A percentile compares a stretch with the other conserved stretches of the same genome.
phyloP scores from a whole-genome alignment of 2,329 filamentous ascomycete genomes.

The Alternaria novae-zelandiae region DNA sequence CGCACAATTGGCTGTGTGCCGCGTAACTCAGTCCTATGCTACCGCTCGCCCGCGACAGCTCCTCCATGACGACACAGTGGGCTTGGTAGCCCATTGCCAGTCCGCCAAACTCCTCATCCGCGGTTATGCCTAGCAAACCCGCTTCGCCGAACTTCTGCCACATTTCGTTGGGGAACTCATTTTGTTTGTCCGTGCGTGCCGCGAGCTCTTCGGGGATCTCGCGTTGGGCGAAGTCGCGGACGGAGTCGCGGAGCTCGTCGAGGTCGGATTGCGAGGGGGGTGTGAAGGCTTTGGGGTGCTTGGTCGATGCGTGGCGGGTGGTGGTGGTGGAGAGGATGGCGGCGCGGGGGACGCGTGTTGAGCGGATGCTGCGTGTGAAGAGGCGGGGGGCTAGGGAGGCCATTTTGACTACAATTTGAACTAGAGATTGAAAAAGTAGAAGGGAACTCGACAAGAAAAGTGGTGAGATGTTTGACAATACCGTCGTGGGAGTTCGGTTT shows the following conservation, averaged over 20 bases:
- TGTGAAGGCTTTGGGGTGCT: conserved; percentile 71
- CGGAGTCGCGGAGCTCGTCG: conserved; percentile 78
- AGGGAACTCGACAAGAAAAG: neutral
- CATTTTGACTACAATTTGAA: conserved; percentile 31
- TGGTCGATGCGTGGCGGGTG: conserved; percentile 65
- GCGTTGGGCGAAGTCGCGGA: conserved; percentile 85
- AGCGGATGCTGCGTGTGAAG: conserved; percentile 50
- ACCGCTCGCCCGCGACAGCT: conserved; percentile 85
- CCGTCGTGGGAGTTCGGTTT: conserved; percentile 19
- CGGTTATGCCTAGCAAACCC: conserved; percentile 89
- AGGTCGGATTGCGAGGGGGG: conserved; percentile 76
- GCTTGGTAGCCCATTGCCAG: conserved; percentile 94
- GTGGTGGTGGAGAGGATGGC: conserved; percentile 17
- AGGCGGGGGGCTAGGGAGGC: conserved; percentile 41
- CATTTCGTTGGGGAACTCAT: conserved; percentile 88
- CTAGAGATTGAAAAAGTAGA: neutral
- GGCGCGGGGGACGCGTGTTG: conserved; percentile 26
- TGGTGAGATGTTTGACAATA: conserved; percentile 9
- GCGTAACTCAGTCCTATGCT: conserved; percentile 91
- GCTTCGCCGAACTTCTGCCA: conserved; percentile 94
- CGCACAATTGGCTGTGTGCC: conserved; percentile 93
- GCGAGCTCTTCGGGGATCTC: conserved; percentile 88
- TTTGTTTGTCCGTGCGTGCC: conserved; percentile 79
- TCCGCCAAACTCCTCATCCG: conserved; percentile 89
- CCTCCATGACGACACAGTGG: conserved; percentile 94